Conservation (phyloP, 768 basidiomycete species). For the Tricholomella constricta region DNA sequence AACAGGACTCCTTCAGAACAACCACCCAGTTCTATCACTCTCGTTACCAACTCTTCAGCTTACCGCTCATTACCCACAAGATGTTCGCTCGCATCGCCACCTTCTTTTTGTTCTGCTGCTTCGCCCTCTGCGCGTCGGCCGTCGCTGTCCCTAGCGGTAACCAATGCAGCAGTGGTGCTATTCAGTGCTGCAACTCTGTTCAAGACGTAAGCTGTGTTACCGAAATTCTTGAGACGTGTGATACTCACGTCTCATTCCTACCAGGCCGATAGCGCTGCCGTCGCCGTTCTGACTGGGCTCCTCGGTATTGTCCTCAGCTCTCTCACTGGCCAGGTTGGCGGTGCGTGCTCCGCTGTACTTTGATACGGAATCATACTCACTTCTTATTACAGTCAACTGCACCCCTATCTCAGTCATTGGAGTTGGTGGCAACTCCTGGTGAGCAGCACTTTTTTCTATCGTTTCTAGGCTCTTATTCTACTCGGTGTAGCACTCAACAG, state of each 20-base stretch:
- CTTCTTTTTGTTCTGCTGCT: constrained; percentile 11
- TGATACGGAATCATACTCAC: background rate
- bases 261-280: background rate
- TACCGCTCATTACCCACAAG: background rate
- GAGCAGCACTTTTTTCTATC: background rate
- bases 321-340: background rate
- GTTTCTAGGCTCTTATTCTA: background rate
- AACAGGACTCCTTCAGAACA: constrained; percentile 8
- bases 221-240: background rate
- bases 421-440: constrained; percentile 16
- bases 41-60: background rate
- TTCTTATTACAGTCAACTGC: constrained; percentile 9
- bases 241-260: background rate
- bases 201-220: background rate
- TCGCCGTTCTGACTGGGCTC: background rate
- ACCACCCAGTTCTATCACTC: constrained; percentile 6
- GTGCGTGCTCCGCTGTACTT: background rate
- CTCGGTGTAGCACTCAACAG: constrained; percentile 9
- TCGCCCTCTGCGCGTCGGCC: constrained; percentile 9
- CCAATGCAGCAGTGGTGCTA: constrained; percentile 19
- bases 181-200: constrained; percentile 23
- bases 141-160: constrained; percentile 3
- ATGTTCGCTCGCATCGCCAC: constrained; percentile 16
- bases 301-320: background rate
- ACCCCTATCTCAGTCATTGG: constrained; percentile 11